Base-by-base conservation (phyloP, 148 eudicot species). In the Heliamphora exappendiculata region DNA sequence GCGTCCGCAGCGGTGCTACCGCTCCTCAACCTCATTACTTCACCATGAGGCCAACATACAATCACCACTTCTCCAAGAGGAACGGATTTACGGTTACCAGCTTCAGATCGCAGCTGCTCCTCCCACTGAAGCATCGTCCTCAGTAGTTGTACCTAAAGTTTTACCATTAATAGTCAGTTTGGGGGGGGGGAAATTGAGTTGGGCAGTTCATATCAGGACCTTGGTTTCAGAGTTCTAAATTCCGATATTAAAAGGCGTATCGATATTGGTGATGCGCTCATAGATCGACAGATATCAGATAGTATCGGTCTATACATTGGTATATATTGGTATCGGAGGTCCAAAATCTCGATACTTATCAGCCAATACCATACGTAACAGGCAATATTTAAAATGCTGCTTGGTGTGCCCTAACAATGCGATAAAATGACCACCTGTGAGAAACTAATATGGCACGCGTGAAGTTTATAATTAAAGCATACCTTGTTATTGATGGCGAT, bases 121-220 rank as follows among this genome's bases (percentile, higher is more conserved):
- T 94, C 98, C 97, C 97, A 91, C 59, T 91, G 93, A 72, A 94
- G 92, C 98, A 94, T 94, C 73, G 97, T 91, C 86, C 98, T 90
- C 77, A 94, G 82, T 69, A 94, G 78, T 55, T 80, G 86, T 20
- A 94, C 95, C 98, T 94, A 76, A 4, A 82, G 53, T 57, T 16
- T 75, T 51, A 33, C 58, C 62, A 53, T 36, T 24, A 8, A 47
- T 33, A 33, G 47, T 44, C 44, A 59, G 31, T 39, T 39, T 29
- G 10, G 54, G 54, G 3, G 13, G 1, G 16, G 67, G 16, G 34
- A n/a, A 14, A 3, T 24, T 37, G 13, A 37, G n/a, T n/a, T n/a
- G n/a, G n/a, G n/a, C n/a, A n/a, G n/a, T n/a, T n/a, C n/a, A n/a
- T n/a, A n/a, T n/a, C n/a, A n/a, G n/a, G n/a, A n/a, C n/a, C n/a